Evolutionary conservation across 2,329 filamentous ascomycete genomes (phyloP).

Genomic region (Trichocomaceae sp.): DNA sequence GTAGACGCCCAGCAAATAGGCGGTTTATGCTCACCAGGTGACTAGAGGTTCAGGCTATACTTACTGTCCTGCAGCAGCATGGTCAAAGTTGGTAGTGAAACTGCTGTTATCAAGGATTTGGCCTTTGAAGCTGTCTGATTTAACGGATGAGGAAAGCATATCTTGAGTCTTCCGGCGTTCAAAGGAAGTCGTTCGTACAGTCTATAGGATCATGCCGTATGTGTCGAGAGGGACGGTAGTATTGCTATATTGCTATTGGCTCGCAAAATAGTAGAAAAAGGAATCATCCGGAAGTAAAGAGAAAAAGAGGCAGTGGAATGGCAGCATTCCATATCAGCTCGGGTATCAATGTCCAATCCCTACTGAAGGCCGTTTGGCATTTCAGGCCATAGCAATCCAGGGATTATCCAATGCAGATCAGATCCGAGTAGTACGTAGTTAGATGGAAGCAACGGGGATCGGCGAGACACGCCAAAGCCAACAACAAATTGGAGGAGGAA

Average conservation of each 20-base stretch:
- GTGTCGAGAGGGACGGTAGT: neutral
- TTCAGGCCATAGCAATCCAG: neutral
- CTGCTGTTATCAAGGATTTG: constrained; percentile 32
- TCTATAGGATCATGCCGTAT: constrained; percentile 6
- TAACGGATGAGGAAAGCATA: constrained; percentile 24
- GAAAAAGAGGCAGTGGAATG: neutral
- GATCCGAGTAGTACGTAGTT: no score
- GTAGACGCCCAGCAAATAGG: neutral
- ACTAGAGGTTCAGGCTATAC: constrained; percentile 18
- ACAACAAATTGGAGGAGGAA: neutral
- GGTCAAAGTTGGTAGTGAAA: constrained; percentile 38
- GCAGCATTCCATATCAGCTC: constrained; percentile 11
- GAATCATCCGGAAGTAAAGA: neutral
- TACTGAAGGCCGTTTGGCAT: neutral
- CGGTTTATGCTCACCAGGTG: neutral
- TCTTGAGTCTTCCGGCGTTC: neutral
- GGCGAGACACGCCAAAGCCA: neutral
- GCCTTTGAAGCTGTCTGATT: constrained; percentile 27
- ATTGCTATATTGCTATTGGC: neutral
- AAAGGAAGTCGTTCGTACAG: neutral
- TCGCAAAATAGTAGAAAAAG: neutral
- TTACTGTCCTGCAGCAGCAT: constrained; percentile 46
- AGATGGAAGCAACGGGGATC: neutral
- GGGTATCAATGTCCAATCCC: neutral
- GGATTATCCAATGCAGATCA: neutral